phyloP scores from a whole-genome alignment of 2,329 filamentous ascomycete species.

The Trichoderma sp. region DNA sequence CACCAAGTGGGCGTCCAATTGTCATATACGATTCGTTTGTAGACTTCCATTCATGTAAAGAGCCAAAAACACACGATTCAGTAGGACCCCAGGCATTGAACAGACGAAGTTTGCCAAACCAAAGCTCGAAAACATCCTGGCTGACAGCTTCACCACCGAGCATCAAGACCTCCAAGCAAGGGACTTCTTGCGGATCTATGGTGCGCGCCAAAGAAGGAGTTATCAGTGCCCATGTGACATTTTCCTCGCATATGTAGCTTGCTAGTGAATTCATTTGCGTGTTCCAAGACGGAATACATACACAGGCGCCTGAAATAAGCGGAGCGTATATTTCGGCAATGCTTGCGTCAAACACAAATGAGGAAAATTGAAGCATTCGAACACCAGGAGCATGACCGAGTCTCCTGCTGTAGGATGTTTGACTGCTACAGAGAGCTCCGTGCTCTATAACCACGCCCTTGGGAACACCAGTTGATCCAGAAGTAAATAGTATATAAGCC shows the following conservation, averaged over 20 bases:
- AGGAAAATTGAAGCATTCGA: conserved; percentile 21
- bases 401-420: not conserved
- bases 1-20: conserved; percentile 14
- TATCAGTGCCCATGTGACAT: conserved; percentile 19
- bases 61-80: conserved; percentile 19
- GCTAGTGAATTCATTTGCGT: conserved; percentile 13
- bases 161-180: conserved; percentile 15
- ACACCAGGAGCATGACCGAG: conserved; percentile 10
- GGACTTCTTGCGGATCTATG: conserved; percentile 26
- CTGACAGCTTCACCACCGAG: conserved; percentile 22
- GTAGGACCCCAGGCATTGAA: conserved; percentile 20
- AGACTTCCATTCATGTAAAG: conserved; percentile 18
- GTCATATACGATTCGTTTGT: conserved; percentile 14
- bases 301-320: conserved; percentile 18
- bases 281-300: conserved; percentile 23
- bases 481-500: conserved; percentile 27
- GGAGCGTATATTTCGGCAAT: conserved; percentile 17
- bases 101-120: conserved; percentile 20
- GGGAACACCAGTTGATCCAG: conserved; percentile 26
- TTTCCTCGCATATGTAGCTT: not conserved
- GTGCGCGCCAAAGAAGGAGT: conserved; percentile 20
- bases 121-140: conserved; percentile 19
- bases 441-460: conserved; percentile 28
- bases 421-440: conserved; percentile 14
- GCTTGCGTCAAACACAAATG: conserved; percentile 20